Evolutionary conservation across 331 rosid species (phyloP).

Genomic region (Stylosanthes scabra): DNA sequence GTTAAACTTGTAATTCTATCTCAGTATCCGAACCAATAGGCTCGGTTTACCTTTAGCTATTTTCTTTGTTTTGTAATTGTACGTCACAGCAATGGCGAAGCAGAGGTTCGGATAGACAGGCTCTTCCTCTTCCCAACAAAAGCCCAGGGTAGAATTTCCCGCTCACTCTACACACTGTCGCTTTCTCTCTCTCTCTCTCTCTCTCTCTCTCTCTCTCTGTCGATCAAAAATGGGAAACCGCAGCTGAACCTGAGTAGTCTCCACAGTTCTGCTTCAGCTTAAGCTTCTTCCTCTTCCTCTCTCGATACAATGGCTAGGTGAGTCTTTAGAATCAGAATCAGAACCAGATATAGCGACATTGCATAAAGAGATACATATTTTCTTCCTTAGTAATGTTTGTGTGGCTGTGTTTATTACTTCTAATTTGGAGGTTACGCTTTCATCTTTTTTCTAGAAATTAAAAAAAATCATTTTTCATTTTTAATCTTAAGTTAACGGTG

Average conservation of each 20-base stretch:
- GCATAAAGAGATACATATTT: neutral
- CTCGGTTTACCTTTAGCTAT: constrained; percentile 18
- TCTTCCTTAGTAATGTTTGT: neutral
- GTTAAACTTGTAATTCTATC: constrained; percentile 1
- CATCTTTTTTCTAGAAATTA: neutral
- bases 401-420: too few relatives aligned
- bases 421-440: neutral
- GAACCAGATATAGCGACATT: neutral
- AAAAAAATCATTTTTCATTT: neutral
- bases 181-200: neutral
- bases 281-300: neutral
- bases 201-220: constrained; percentile 11
- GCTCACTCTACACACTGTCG: constrained; percentile 51
- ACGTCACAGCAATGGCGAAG: neutral
- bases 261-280: neutral
- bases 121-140: constrained; percentile 33
- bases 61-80: neutral
- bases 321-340: constrained; percentile 3
- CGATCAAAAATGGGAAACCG: constrained; percentile 23
- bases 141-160: constrained; percentile 58
- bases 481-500: neutral
- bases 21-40: constrained; percentile 32
- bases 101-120: constrained; percentile 38
- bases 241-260: neutral
- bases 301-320: constrained; percentile 54